phyloP scores from a whole-genome alignment of 441 rosid genomes.

The Euphorbia celastroides region DNA sequence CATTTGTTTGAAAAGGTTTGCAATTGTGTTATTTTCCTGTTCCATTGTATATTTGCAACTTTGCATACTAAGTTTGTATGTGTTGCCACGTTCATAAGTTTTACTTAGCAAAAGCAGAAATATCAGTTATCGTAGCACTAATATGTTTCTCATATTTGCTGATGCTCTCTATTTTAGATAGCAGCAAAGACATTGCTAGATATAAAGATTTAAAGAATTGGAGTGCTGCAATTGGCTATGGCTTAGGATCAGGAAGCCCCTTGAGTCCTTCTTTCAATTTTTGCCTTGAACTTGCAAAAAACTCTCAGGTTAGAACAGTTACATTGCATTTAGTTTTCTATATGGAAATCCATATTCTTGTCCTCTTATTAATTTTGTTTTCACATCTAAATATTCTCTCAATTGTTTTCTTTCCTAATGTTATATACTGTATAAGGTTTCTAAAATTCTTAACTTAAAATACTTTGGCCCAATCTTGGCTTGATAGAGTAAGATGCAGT shows the following conservation, averaged over 20 bases:
- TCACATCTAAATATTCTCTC: slow-evolving; percentile 6
- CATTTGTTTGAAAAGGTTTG: no score
- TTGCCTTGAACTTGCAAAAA: slow-evolving; percentile 71
- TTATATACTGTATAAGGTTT: background rate
- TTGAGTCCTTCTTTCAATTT: slow-evolving; percentile 88
- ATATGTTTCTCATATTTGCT: slow-evolving; percentile 9
- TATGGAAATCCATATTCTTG: background rate
- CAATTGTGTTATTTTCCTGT: no score
- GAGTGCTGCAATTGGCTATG: slow-evolving; percentile 91
- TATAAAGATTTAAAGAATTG: slow-evolving; percentile 61
- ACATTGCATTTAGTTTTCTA: slow-evolving; percentile 5
- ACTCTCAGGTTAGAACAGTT: slow-evolving; percentile 54
- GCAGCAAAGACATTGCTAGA: slow-evolving; percentile 40
- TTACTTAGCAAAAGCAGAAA: background rate
- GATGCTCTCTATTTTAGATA: slow-evolving; percentile 38
- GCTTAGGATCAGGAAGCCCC: slow-evolving; percentile 79
- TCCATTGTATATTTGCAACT: no score
- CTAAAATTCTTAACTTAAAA: background rate
- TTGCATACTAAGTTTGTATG: no score
- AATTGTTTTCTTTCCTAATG: background rate
- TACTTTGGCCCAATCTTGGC: no score
- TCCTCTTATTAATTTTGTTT: background rate
- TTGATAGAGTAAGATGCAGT: no score
- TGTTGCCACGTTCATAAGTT: no score
- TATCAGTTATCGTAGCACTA: background rate